Base-by-base conservation (phyloP, 169 alveolate species). In the Ichthyophthirius multifiliis region DNA sequence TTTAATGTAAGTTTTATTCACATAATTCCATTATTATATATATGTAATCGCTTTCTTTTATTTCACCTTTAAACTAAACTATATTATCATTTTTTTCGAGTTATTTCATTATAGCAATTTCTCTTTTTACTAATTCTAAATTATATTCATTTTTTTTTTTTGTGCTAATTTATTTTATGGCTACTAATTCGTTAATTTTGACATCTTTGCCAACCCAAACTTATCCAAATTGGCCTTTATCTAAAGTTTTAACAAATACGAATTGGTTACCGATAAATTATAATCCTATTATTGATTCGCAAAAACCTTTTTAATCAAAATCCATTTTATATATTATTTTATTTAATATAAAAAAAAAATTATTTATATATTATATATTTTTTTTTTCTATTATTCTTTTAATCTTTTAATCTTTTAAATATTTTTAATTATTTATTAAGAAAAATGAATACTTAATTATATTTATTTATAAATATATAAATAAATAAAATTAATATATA, bases 1-100 rank as follows among this genome's bases (percentile, higher is more conserved):
- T 75, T 45, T 63, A 65, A 65, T 78, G 78, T 48, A 55, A 55
- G 31, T 75, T 75, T 32, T 67, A 37, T 41, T 78, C 43, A 45
- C 84, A 78, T 15, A 63, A 67, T 32, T 78, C 84, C 84, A 78
- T 78, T 16, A 78, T 75, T n/a, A 78, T 30, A 44, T 64, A 78
- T 32, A 63, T 62, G 32, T 65, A 64, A 10, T 78, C 84, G 27
- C 65, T 67, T n/a, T 74, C 43, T 44, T 67, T 73, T 1, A 78
- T 47, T 10, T 78, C 65, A 78, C 65, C 84, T 2, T 43, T 65
- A n/a, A 78, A 65, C 23, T 62, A 64, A 20, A 78, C 44, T 7
- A 78, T 78, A 65, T 78, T 78, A 3, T 78, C 84, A 63, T 78
- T 78, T 13, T 13, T 15, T 39, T 55, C 71, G 23, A 55, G 31